These are phyloP conservation scores for Phytophthora gonapodyides DNA, from an alignment of 352 stramenopile genomes.

Conservation along the genomic window DNA sequence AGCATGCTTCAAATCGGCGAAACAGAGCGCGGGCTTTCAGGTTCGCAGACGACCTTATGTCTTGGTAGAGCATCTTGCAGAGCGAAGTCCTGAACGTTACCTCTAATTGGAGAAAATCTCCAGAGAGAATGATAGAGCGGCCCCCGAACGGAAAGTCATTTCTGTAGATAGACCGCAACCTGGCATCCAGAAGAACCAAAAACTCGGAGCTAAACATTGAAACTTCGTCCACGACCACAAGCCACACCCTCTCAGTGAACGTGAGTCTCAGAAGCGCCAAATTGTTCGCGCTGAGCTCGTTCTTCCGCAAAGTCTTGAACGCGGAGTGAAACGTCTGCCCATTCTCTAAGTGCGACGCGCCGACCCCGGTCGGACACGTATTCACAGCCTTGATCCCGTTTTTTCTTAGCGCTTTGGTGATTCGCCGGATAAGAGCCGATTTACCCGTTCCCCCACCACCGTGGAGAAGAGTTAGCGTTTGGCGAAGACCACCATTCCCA, in stretches of 20 bases:
- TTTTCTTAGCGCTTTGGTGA: background rate
- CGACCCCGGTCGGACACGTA: constrained; percentile 18
- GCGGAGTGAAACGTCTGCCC: constrained; percentile 14
- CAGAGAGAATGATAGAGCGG: constrained; percentile 16
- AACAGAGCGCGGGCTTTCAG: constrained; percentile 7
- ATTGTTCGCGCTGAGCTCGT: constrained; percentile 4
- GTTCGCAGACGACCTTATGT: background rate
- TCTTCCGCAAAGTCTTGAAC: constrained; percentile 3
- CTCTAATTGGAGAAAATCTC: constrained; percentile 24
- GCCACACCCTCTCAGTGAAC: constrained; percentile 16
- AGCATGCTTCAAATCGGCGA: constrained; percentile 8
- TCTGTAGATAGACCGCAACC: constrained; percentile 19
- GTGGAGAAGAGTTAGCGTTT: constrained; percentile 15
- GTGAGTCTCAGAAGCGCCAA: constrained; percentile 14
- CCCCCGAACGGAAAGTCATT: constrained; percentile 17
- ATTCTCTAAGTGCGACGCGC: constrained; percentile 11
- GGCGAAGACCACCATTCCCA: background rate
- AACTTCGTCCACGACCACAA: constrained; percentile 30
- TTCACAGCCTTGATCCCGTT: background rate
- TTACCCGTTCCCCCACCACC: constrained; percentile 20
- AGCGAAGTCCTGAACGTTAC: constrained; percentile 6
- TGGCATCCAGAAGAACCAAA: constrained; percentile 17
- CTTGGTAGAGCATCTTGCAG: constrained; percentile 23
- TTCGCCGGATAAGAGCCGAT: background rate
- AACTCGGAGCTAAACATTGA: constrained; percentile 24